phyloP scores from a whole-genome alignment of 441 rosid species.

The Raphanus hybrid region DNA sequence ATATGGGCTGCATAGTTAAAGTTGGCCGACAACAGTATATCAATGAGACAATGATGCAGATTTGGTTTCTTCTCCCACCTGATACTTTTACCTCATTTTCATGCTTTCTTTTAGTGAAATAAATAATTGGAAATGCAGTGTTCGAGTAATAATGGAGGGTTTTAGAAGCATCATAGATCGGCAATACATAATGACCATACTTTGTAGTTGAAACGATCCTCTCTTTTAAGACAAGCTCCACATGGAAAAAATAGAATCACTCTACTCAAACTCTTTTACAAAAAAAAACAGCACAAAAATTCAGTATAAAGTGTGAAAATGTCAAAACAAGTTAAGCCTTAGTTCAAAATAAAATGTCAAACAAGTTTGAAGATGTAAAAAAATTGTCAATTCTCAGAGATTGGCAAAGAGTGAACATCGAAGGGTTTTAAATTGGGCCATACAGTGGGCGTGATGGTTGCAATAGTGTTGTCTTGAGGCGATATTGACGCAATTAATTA shows the following conservation, averaged over 20 bases:
- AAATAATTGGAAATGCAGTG: neutral
- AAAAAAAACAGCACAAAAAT: neutral
- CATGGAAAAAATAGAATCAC: neutral
- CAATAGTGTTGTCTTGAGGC: too few relatives aligned
- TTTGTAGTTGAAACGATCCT: neutral
- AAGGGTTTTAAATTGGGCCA: too few relatives aligned
- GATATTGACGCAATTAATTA: slow-evolving; percentile 6
- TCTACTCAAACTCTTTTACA: neutral
- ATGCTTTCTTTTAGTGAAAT: neutral
- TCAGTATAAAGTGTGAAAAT: too few relatives aligned
- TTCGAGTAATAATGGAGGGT: neutral
- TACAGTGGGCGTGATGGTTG: too few relatives aligned
- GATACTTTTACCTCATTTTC: slow-evolving; percentile 41
- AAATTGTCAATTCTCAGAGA: too few relatives aligned
- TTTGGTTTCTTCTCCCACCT: slow-evolving; percentile 34
- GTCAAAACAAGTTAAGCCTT: neutral
- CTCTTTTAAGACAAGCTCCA: neutral
- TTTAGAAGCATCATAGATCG: too few relatives aligned
- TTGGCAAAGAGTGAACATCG: too few relatives aligned
- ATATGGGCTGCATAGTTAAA: slow-evolving; percentile 31
- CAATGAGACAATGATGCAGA: slow-evolving; percentile 38
- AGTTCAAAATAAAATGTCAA: neutral
- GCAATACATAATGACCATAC: neutral
- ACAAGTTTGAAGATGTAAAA: neutral
- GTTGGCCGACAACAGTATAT: slow-evolving; percentile 44